Evolutionary conservation across 2,329 filamentous ascomycete genomes (phyloP).

Genomic region (Colletotrichum abscissum): DNA sequence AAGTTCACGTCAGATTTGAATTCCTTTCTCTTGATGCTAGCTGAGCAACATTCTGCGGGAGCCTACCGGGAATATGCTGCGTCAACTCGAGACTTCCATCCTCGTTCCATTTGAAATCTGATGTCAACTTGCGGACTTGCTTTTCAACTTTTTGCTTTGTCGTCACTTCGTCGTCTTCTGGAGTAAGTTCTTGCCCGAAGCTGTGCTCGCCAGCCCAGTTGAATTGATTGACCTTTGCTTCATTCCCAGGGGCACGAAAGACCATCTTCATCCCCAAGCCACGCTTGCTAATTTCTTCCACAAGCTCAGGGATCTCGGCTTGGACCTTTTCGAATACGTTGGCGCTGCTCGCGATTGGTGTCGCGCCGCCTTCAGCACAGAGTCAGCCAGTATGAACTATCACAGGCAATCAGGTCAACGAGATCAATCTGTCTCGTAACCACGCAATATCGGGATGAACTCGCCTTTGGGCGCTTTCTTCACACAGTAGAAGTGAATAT

Average conservation of each 20-base stretch:
- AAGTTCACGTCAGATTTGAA: background rate
- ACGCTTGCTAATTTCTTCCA: constrained; percentile 31
- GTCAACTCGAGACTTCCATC: constrained; percentile 35
- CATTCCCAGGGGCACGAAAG: constrained; percentile 36
- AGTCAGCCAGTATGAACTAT: background rate
- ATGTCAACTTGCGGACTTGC: constrained; percentile 33
- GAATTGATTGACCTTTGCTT: constrained; percentile 36
- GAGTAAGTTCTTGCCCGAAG: constrained; percentile 44
- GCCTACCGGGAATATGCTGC: constrained; percentile 34
- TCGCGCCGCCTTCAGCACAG: constrained; percentile 26
- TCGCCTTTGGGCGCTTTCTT: constrained; percentile 28
- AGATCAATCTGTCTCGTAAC: no score
- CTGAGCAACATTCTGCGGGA: no score
- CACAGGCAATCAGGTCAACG: background rate
- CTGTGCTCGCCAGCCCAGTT: constrained; percentile 37
- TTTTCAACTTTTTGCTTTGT: constrained; percentile 29
- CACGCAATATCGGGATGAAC: no score
- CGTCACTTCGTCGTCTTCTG: constrained; percentile 32
- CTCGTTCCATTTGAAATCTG: constrained; percentile 31
- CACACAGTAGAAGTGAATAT: constrained; percentile 37
- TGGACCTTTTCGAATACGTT: constrained; percentile 31
- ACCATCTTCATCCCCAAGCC: constrained; percentile 39
- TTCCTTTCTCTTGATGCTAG: no score
- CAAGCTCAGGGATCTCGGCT: constrained; percentile 34
- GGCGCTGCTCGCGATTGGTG: constrained; percentile 31